These are phyloP conservation scores for Penicillium sp. DNA, from an alignment of 2,329 filamentous ascomycete species.

Conservation along the genomic window DNA sequence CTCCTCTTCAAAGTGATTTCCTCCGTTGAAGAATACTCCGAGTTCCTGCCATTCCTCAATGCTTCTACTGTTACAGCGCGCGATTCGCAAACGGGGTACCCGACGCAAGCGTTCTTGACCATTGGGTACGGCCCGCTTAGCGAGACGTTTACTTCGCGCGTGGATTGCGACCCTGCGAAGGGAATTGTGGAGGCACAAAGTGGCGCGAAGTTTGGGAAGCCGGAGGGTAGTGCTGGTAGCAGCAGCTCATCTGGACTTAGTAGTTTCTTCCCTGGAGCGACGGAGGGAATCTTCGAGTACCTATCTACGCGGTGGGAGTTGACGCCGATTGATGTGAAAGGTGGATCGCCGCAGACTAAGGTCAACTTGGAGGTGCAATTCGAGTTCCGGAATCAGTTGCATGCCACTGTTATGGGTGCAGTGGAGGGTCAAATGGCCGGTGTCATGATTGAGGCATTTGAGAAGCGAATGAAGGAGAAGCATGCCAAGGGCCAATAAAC, in stretches of 20 bases:
- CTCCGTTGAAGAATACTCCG: constrained; percentile 79
- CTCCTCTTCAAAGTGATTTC: constrained; percentile 83
- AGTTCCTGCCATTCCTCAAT: constrained; percentile 91
- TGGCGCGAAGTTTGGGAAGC: constrained; percentile 41
- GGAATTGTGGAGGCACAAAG: constrained; percentile 70
- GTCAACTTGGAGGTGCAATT: constrained; percentile 78
- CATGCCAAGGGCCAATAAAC: constrained; percentile 32
- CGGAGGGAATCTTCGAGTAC: constrained; percentile 48
- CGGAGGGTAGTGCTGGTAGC: constrained; percentile 55
- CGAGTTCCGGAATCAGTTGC: constrained; percentile 84
- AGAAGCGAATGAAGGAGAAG: constrained; percentile 69
- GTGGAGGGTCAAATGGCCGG: constrained; percentile 82
- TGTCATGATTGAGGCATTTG: constrained; percentile 92
- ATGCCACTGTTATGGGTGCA: constrained; percentile 76
- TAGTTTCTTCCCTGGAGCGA: constrained; percentile 44
- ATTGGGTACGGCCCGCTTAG: constrained; percentile 83
- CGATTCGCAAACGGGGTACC: constrained; percentile 56
- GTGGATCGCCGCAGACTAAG: constrained; percentile 58
- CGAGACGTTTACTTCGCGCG: constrained; percentile 77
- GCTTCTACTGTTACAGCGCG: constrained; percentile 74
- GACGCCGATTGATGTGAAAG: constrained; percentile 32
- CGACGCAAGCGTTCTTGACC: constrained; percentile 73
- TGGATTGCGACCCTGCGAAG: constrained; percentile 72
- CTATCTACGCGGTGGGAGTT: constrained; percentile 48
- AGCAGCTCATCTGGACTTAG: constrained; percentile 49